Evolutionary conservation across 768 basidiomycete genomes (phyloP), one percentile per base, ranked within the genome.

Genomic region (Mycena galopus): DNA sequence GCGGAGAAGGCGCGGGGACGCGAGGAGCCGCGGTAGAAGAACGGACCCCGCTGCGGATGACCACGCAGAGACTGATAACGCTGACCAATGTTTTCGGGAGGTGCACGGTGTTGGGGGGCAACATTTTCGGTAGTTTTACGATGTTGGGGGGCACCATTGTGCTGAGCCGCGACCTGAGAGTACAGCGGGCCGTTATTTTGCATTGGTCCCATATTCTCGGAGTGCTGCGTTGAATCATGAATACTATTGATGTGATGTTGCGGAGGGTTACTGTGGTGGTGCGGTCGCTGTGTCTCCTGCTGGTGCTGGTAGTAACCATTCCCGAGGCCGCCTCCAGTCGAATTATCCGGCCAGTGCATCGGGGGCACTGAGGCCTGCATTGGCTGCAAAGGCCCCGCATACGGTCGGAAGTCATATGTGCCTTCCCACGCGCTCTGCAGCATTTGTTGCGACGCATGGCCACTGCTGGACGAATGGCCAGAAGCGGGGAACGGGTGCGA

Each of bases 321-420:
- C 39, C 17, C 9, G 6, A 39, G 39, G 3, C 12, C 39, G 12
- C 12, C 44, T 16, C 42, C 42, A 32, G 12, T n/a, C 30, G 29
- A 21, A 55, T n/a, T n/a, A 47, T 10, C n/a, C 35, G 4, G 39
- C 67, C 60, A 63, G 19, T 56, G 67, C 19, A 32, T 1, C 19
- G 59, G 59, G 1, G 51, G 2, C 35, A 63, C 51, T 44, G 55
- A 53, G 17, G 67, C 37, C 30, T 69, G 67, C 21, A 69, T 14
- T 2, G 59, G 37, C 39, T 62, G 67, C 30, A 69, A 55, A 4
- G 67, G 58, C 25, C 14, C 57, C 56, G 42, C 7, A 8, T 56
- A n/a, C 39, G 23, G 50, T 23, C 16, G 50, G 16, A 55, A 39
- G 50, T 29, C 32, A 35, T 68, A 53, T 1, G 35, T 55, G 30